Evolutionary conservation across 176 grass and related monocot genomes (phyloP).

Genomic region (Puccinellia tenuiflora): DNA sequence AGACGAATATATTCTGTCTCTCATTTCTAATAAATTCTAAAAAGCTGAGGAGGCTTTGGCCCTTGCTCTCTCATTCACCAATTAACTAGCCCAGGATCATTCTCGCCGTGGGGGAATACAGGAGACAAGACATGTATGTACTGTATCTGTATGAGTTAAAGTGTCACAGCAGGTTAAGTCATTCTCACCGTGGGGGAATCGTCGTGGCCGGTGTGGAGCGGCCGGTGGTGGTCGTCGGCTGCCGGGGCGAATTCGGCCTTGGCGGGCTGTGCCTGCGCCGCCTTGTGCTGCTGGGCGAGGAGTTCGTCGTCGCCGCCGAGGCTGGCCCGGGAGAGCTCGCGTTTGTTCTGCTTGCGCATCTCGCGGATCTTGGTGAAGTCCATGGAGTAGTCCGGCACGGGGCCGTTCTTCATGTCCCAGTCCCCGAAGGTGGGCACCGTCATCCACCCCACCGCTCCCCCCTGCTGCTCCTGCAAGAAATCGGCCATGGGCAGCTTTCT

Average conservation of each 20-base stretch:
- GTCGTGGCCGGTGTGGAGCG: conserved; percentile 42
- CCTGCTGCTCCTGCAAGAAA: conserved; percentile 15
- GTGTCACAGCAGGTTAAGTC: background rate
- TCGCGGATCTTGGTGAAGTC: conserved; percentile 98
- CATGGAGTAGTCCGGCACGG: conserved; percentile 93
- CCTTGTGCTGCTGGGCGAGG: conserved; percentile 14
- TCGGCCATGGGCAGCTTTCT: background rate
- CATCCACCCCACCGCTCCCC: conserved; percentile 49
- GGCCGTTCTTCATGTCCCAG: conserved; percentile 91
- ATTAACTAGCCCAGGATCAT: background rate
- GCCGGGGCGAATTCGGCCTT: conserved; percentile 25
- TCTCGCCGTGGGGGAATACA: too few species aligned
- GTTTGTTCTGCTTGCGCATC: conserved; percentile 96
- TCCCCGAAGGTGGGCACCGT: conserved; percentile 88
- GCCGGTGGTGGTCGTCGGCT: conserved; percentile 32
- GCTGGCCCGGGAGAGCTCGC: conserved; percentile 71
- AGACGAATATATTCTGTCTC: background rate
- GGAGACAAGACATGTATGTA: background rate
- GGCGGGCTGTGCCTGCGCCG: background rate
- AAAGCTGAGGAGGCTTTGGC: background rate
- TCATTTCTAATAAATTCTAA: background rate
- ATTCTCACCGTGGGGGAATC: conserved; percentile 52
- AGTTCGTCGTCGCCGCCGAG: conserved; percentile 69
- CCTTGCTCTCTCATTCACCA: background rate
- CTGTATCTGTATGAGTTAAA: background rate